Evolutionary conservation across 495 filamentous ascomycete genomes (phyloP), one percentile per base, ranked within the genome.

Genomic region (Penicillium paradoxum): DNA sequence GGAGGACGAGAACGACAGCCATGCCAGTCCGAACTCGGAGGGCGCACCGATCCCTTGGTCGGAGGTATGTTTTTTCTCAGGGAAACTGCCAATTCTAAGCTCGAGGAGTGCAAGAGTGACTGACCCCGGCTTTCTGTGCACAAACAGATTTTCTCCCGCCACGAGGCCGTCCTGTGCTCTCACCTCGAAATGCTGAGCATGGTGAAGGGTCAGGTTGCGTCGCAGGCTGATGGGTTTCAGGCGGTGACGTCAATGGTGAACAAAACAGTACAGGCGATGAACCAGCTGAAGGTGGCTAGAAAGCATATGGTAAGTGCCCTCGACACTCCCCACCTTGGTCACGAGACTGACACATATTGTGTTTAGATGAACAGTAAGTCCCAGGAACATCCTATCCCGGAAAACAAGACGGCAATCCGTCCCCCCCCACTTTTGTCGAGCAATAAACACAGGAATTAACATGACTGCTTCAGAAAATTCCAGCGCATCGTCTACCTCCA

Each of bases 241-340:
- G 44, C 67, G 6, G 45, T 75, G 6, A 58, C 68, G 0, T 47
- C 63, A 6, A 74, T 77, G 67, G 40, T 72, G 18, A 67, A 68
- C 24, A 72, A 60, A 57, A 72, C 73, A 6, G 54, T 70, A 15
- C 65, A 67, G 36, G 54, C 72, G 24, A 58, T 71, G 36, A 59
- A 60, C 13, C 67, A 77, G 33, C 69, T 67, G 25, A 59, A 68
- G n/a, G 24, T 67, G 7, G 40, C 71, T 22, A 62, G 67, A 39
- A 63, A 64, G n/a, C 53, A 67, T 14, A 52, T 73, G 42, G 73
- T 75, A 29, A 53, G 72, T 67, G 29, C 2, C 36, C 14, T 48
- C 11, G 30, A 37, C 11, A 6, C 8, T 9, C 4, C 18, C 38
- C 11, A 11, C 1, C 17, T n/a, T n/a, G 13, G 17, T 9, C 22